phyloP scores from a whole-genome alignment of 768 basidiomycete species.

The Hygrophoropsis aurantiaca region DNA sequence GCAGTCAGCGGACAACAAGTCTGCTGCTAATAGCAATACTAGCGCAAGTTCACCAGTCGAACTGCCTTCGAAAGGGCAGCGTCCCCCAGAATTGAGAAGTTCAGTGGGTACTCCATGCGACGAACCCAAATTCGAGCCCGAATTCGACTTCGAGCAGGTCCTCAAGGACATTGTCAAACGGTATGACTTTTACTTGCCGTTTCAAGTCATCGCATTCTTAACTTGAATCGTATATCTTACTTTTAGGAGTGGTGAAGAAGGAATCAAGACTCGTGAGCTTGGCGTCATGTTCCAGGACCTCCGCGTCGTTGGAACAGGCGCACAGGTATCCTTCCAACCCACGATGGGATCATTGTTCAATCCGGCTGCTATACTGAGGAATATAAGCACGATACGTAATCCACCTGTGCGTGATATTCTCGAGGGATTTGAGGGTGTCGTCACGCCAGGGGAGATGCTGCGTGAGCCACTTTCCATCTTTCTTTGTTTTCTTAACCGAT shows the following conservation, averaged over 20 bases:
- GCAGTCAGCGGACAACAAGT: background rate
- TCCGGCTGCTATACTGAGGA: conserved; percentile 42
- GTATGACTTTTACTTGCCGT: conserved; percentile 7
- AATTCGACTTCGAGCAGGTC: conserved; percentile 31
- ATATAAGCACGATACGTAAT: conserved; percentile 48
- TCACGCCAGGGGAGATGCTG: conserved; percentile 67
- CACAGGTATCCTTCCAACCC: conserved; percentile 51
- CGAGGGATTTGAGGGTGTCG: conserved; percentile 51
- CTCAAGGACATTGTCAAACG: conserved; percentile 22
- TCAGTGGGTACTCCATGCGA: background rate
- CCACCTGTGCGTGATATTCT: conserved; percentile 62
- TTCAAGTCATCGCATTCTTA: background rate
- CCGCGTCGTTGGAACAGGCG: conserved; percentile 58
- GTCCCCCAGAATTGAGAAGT: background rate
- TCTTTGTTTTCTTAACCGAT: background rate
- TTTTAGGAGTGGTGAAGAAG: conserved; percentile 45
- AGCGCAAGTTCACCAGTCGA: background rate
- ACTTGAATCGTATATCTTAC: background rate
- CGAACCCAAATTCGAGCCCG: conserved; percentile 6
- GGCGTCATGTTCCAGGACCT: conserved; percentile 63
- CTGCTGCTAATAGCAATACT: no score
- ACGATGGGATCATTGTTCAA: conserved; percentile 68
- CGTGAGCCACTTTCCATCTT: conserved; percentile 42
- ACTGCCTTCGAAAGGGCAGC: background rate
- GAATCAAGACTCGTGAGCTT: conserved; percentile 53